phyloP scores from a whole-genome alignment of 1,284 basidiomycete species.

The Chondrostereum purpureum region DNA sequence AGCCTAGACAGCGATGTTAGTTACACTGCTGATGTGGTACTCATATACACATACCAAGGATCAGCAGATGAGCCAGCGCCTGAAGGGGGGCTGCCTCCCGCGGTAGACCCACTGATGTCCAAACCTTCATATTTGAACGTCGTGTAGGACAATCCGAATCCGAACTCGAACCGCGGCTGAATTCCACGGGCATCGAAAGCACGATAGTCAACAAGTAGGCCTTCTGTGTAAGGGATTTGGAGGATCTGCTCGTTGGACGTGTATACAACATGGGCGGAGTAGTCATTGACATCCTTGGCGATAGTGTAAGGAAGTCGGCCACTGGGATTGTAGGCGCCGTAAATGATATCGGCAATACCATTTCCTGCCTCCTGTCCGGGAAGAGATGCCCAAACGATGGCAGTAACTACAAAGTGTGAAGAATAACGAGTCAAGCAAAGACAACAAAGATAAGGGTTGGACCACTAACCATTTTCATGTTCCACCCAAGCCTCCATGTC shows the following conservation, averaged over 20 bases:
- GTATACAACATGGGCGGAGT: not conserved
- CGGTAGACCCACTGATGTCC: conserved; percentile 31
- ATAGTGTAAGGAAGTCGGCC: not conserved
- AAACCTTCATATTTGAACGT: conserved; percentile 34
- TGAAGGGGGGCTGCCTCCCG: conserved; percentile 31
- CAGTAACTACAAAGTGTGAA: no score
- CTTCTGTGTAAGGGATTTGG: conserved; percentile 1
- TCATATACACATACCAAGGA: conserved; percentile 28
- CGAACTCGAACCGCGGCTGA: not conserved
- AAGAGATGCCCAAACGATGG: conserved; percentile 29
- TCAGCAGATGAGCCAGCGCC: conserved; percentile 41
- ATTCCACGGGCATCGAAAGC: not conserved
- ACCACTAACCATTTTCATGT: conserved; percentile 36
- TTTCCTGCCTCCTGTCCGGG: conserved; percentile 22
- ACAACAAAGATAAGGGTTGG: no score
- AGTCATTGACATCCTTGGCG: not conserved
- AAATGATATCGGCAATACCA: not conserved
- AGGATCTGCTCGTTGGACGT: not conserved
- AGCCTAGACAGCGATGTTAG: not conserved
- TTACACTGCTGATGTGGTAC: not conserved
- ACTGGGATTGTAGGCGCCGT: not conserved
- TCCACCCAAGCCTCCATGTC: conserved; percentile 49
- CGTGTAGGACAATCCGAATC: not conserved
- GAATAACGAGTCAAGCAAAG: no score
- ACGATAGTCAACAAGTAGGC: not conserved